phyloP scores from a whole-genome alignment of 345 rosid genomes.

The Leavenworthia alabamica region DNA sequence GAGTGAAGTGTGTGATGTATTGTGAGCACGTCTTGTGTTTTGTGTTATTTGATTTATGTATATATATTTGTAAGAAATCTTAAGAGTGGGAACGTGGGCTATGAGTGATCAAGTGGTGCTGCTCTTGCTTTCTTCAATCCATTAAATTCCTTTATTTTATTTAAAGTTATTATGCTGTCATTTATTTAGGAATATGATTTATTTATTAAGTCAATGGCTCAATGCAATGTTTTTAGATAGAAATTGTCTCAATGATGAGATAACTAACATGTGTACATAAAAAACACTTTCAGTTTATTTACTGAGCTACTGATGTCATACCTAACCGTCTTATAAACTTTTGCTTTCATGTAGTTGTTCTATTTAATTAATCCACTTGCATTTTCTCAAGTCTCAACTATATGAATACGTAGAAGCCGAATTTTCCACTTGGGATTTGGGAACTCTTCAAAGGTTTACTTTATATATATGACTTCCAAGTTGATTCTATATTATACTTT shows the following conservation, averaged over 20 bases:
- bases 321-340: no score
- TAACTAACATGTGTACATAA: no score
- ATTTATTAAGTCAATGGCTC: slow-evolving; percentile 22
- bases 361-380: no score
- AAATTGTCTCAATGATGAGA: no score
- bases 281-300: no score
- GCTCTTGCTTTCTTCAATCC: slow-evolving; percentile 31
- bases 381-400: neutral
- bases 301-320: no score
- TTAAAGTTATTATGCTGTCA: neutral
- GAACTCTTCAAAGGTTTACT: neutral
- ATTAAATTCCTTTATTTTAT: slow-evolving; percentile 18
- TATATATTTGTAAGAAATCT: no score
- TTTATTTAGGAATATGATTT: no score
- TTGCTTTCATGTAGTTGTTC: no score
- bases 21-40: slow-evolving; percentile 34
- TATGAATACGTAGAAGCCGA: slow-evolving; percentile 3
- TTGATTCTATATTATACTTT: slow-evolving; percentile 11
- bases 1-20: slow-evolving; percentile 37
- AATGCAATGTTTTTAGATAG: no score
- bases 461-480: slow-evolving; percentile 9
- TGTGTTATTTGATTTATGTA: slow-evolving; percentile 7
- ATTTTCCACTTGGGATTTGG: neutral
- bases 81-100: slow-evolving; percentile 38
- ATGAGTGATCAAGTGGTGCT: slow-evolving; percentile 38